Evolutionary conservation across 2,329 filamentous ascomycete species (phyloP).

Genomic region (Arthrobotrys megalospora): DNA sequence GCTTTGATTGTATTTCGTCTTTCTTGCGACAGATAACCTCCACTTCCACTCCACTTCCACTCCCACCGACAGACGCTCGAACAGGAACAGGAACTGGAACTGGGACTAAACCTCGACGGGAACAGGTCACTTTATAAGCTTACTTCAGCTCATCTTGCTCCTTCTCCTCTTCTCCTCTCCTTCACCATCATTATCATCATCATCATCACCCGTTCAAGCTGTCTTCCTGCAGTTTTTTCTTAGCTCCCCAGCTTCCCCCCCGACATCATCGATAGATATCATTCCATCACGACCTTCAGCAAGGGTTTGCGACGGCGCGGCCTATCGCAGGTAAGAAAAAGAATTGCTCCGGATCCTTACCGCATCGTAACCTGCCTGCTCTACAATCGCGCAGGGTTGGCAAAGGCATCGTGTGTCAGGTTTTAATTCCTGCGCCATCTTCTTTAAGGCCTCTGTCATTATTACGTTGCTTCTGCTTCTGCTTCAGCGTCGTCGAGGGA

Average conservation of each 20-base stretch:
- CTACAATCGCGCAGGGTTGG: too few species aligned
- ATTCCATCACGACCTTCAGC: neutral
- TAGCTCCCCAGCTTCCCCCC: neutral
- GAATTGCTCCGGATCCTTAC: neutral
- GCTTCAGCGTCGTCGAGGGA: conserved; percentile 17
- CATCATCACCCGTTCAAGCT: neutral
- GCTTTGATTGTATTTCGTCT: conserved; percentile 26
- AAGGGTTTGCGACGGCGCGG: conserved; percentile 13
- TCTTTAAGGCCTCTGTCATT: conserved; percentile 19
- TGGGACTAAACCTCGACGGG: conserved; percentile 22
- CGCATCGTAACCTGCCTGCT: neutral
- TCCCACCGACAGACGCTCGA: neutral
- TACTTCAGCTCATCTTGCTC: conserved; percentile 12
- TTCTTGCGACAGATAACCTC: conserved; percentile 17
- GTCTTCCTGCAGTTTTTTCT: neutral
- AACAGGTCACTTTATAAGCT: conserved; percentile 10
- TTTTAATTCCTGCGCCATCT: conserved; percentile 54
- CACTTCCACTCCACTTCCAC: neutral
- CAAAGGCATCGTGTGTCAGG: conserved; percentile 11
- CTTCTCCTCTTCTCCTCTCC: conserved; percentile 1
- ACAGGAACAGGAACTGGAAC: too few species aligned
- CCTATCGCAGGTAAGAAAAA: conserved; percentile 14
- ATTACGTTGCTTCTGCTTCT: neutral
- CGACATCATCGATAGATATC: neutral
- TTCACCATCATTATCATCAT: neutral